Percentiles rank a stretch among this genome's conserved stretches.
phyloP scores from a whole-genome alignment of 176 grass and related monocot species.

The Musa itinerans region DNA sequence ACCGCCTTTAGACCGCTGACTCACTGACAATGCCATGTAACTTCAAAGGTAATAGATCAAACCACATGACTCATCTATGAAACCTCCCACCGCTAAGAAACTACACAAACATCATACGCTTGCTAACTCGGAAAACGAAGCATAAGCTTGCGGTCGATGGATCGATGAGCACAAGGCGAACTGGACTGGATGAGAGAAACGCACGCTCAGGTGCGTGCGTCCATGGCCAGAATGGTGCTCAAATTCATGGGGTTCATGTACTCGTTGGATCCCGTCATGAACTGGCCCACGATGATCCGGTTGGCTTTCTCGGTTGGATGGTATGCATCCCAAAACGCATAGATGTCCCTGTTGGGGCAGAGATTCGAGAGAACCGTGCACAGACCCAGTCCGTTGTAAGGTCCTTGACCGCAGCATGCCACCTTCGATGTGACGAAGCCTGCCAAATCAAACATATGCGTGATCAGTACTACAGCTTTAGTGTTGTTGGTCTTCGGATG shows the following conservation, averaged over 20 bases:
- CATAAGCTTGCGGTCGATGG: no score
- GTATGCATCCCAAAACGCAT: constrained; percentile 88
- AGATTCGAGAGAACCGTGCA: constrained; percentile 61
- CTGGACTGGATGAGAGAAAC: no score
- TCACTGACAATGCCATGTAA: no score
- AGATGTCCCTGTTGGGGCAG: constrained; percentile 43
- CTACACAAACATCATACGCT: no score
- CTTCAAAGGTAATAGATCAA: no score
- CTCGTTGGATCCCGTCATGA: constrained; percentile 28
- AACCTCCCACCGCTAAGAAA: no score
- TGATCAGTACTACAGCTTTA: no score
- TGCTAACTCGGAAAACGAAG: no score
- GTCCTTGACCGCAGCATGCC: constrained; percentile 75
- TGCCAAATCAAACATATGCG: neutral
- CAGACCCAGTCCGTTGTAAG: constrained; percentile 66
- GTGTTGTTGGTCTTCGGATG: no score
- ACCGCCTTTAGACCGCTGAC: no score
- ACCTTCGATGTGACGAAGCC: constrained; percentile 52
- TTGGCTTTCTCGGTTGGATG: constrained; percentile 82
- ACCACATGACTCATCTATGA: no score
- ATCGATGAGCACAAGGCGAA: no score
- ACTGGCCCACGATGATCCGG: constrained; percentile 56
- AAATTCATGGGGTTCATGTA: constrained; percentile 80
- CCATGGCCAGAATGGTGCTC: constrained; percentile 57
- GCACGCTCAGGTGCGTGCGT: constrained; percentile 11